Evolutionary conservation across 176 grass and related monocot species (phyloP).

Genomic region (Stipa capillata): DNA sequence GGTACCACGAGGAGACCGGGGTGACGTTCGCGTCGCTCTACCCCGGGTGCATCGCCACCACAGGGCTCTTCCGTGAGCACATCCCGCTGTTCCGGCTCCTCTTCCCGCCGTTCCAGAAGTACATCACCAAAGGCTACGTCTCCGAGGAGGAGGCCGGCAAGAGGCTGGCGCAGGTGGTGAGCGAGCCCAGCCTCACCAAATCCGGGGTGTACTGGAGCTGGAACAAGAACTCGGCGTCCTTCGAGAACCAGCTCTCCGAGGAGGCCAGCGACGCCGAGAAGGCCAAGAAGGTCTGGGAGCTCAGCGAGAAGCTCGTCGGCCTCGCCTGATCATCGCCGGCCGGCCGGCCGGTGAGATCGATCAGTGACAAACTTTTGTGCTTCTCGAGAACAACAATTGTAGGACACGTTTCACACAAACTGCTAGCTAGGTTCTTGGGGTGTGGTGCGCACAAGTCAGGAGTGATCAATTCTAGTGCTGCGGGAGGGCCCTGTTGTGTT

Average conservation of each 20-base stretch:
- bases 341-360: background rate
- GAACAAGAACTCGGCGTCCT: conserved; percentile 93
- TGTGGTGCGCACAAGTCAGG: background rate
- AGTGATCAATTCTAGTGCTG: no score
- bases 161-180: conserved; percentile 88
- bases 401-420: background rate
- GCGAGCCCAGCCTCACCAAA: conserved; percentile 84
- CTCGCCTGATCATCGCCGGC: conserved; percentile 23
- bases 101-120: conserved; percentile 97
- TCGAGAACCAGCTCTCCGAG: conserved; percentile 94
- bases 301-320: conserved; percentile 90
- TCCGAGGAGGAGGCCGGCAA: conserved; percentile 96
- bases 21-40: conserved; percentile 88
- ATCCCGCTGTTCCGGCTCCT: conserved; percentile 77
- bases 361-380: conserved; percentile 7
- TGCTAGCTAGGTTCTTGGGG: background rate
- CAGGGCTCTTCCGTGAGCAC: conserved; percentile 83
- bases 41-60: conserved; percentile 96
- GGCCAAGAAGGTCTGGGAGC: conserved; percentile 80
- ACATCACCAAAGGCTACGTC: conserved; percentile 91
- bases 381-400: background rate
- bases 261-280: conserved; percentile 87
- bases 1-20: conserved; percentile 89
- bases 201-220: conserved; percentile 98
- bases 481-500: no score